These are phyloP conservation scores for Eustoma russellianum DNA, from an alignment of 257 asterid species.

Conservation along the genomic window DNA sequence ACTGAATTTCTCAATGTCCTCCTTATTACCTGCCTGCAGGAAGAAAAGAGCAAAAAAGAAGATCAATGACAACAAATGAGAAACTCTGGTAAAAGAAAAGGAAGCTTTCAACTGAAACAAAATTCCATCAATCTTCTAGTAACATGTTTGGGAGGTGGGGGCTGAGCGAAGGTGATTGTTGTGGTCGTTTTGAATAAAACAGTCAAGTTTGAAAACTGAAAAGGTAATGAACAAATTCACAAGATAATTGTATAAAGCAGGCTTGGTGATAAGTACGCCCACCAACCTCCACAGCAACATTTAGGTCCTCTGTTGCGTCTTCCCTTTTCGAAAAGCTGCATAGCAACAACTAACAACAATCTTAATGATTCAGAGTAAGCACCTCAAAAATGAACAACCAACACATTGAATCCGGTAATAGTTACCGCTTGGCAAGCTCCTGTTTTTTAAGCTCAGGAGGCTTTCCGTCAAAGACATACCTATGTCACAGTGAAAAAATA, in stretches of 20 bases:
- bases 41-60: conserved; percentile 7
- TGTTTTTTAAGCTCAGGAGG: conserved; percentile 96
- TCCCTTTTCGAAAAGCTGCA: conserved; percentile 81
- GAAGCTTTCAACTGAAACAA: no score
- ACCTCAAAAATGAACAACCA: conserved; percentile 7
- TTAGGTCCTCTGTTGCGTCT: conserved; percentile 81
- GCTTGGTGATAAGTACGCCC: not conserved
- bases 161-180: not conserved
- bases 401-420: conserved; percentile 7
- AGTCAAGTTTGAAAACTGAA: no score
- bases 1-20: conserved; percentile 93
- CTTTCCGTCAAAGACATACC: conserved; percentile 92
- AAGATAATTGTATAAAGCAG: not conserved
- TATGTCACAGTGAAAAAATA: conserved; percentile 16
- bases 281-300: conserved; percentile 70
- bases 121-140: no score
- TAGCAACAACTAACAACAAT: conserved; percentile 5
- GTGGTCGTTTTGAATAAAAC: not conserved
- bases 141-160: not conserved
- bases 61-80: not conserved
- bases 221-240: not conserved
- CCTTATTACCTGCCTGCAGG: conserved; percentile 68
- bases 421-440: conserved; percentile 95
- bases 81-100: no score
- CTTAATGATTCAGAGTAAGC: no score